These are phyloP conservation scores for Betula pendula DNA, from an alignment of 306 rosid genomes.

Conservation along the genomic window DNA sequence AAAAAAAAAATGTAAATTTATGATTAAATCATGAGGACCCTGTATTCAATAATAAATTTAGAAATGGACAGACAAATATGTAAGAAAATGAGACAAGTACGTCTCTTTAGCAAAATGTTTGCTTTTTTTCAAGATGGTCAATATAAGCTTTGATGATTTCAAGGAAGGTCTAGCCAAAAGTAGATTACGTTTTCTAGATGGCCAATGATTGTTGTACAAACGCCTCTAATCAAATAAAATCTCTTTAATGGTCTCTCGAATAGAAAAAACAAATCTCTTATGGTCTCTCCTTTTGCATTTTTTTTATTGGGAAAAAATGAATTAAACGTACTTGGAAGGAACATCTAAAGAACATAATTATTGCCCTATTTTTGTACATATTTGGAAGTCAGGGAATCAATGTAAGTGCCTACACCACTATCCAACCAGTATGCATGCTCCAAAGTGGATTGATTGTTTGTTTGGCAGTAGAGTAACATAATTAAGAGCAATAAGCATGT, in stretches of 20 bases:
- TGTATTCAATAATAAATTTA: too few species aligned
- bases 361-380: slow-evolving; percentile 33
- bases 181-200: neutral
- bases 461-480: too few species aligned
- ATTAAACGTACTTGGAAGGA: slow-evolving; percentile 39
- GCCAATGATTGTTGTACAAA: slow-evolving; percentile 22
- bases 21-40: too few species aligned
- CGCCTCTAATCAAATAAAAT: slow-evolving; percentile 22
- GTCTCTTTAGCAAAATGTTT: too few species aligned
- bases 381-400: slow-evolving; percentile 23
- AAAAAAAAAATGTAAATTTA: too few species aligned
- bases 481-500: too few species aligned
- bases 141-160: neutral
- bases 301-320: slow-evolving; percentile 26
- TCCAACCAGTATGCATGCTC: slow-evolving; percentile 29
- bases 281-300: slow-evolving; percentile 5
- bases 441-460: slow-evolving; percentile 44
- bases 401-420: slow-evolving; percentile 59
- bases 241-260: too few species aligned
- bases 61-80: too few species aligned
- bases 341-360: slow-evolving; percentile 49
- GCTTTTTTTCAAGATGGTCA: too few species aligned
- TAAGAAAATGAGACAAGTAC: too few species aligned
- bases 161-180: neutral
- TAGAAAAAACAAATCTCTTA: neutral